Evolutionary conservation across 2,329 filamentous ascomycete genomes (phyloP).

Genomic region (Cladosporium velox): DNA sequence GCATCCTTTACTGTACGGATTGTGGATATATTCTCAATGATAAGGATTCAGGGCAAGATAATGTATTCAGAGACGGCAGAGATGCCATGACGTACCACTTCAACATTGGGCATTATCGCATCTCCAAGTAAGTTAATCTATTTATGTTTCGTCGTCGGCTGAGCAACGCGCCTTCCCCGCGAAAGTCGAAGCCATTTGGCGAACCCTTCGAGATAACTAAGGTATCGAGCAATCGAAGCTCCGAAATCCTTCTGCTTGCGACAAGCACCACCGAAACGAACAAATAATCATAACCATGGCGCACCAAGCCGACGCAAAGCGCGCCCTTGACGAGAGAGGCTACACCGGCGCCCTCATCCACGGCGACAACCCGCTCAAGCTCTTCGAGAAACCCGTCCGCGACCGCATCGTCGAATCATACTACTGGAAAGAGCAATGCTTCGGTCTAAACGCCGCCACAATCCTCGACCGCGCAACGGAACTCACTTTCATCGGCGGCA

Average conservation of each 20-base stretch:
- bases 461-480: slow-evolving; percentile 87
- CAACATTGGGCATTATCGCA: not conserved
- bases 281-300: slow-evolving; percentile 39
- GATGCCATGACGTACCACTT: slow-evolving; percentile 14
- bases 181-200: not conserved
- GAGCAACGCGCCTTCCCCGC: slow-evolving; percentile 19
- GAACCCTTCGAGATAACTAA: not conserved
- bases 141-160: slow-evolving; percentile 15
- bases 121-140: not conserved
- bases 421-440: slow-evolving; percentile 99
- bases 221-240: not conserved
- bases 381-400: slow-evolving; percentile 92
- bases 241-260: not conserved
- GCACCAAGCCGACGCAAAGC: slow-evolving; percentile 75
- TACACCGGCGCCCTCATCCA: slow-evolving; percentile 75
- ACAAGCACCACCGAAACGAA: not conserved
- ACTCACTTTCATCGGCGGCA: slow-evolving; percentile 82
- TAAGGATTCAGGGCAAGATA: slow-evolving; percentile 8
- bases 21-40: not conserved
- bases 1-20: slow-evolving; percentile 42
- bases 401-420: slow-evolving; percentile 94
- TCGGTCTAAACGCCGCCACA: slow-evolving; percentile 80
- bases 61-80: slow-evolving; percentile 6
- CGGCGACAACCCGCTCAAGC: slow-evolving; percentile 89
- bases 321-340: slow-evolving; percentile 86